These are phyloP conservation scores for Alternaria incomplexa DNA, from an alignment of 2,329 filamentous ascomycete genomes.

Conservation along the genomic window DNA sequence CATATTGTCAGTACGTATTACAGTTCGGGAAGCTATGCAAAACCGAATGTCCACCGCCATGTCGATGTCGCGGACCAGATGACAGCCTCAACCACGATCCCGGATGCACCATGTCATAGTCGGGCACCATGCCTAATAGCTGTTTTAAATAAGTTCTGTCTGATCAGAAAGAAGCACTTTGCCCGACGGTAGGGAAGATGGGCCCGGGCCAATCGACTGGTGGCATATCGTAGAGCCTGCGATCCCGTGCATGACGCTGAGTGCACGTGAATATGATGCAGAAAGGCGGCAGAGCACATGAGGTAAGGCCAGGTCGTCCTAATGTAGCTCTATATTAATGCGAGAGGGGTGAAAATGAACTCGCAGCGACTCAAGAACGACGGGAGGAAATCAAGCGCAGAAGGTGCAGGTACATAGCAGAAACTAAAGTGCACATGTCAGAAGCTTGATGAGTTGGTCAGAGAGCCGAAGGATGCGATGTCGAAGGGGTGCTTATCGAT, in stretches of 20 bases:
- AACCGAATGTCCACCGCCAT: neutral
- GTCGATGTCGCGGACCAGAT: neutral
- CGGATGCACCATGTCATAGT: neutral
- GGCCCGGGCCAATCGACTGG: neutral
- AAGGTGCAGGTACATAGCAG: neutral
- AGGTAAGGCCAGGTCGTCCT: conserved; percentile 3
- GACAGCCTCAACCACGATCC: neutral
- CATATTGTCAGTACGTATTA: neutral
- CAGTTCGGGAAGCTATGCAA: neutral
- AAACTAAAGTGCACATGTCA: neutral
- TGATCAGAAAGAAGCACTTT: neutral
- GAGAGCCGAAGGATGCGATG: conserved; percentile 12
- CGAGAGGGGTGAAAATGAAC: neutral
- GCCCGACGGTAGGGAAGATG: neutral
- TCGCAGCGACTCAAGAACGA: neutral
- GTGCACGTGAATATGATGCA: neutral
- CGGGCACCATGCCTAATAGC: neutral
- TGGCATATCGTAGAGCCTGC: neutral
- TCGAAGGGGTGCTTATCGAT: conserved; percentile 16
- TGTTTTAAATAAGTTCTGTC: neutral
- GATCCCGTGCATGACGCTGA: neutral
- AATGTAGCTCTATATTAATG: conserved; percentile 32
- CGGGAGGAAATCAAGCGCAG: neutral
- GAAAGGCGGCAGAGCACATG: conserved; percentile 4
- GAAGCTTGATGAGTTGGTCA: conserved; percentile 4